phyloP scores from a whole-genome alignment of 345 rosid species.

The Zanthoxylum bungeanum region DNA sequence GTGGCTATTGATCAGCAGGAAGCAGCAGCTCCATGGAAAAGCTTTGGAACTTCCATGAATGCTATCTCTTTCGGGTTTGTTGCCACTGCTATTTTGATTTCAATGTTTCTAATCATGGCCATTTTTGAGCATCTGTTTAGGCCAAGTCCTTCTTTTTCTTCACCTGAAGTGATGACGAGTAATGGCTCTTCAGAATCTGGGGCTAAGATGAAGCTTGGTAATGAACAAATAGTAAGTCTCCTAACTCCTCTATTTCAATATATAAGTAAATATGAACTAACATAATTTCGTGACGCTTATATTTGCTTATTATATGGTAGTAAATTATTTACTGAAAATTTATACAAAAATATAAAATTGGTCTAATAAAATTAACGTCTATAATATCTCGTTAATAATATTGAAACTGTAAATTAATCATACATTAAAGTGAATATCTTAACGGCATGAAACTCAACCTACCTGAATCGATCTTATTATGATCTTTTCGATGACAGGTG shows the following conservation, averaged over 20 bases:
- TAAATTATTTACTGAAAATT: too few species aligned
- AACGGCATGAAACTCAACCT: too few species aligned
- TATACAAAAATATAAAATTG: too few species aligned
- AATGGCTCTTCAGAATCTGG: conserved; percentile 28
- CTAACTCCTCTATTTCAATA: neutral
- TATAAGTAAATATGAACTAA: too few species aligned
- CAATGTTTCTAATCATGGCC: conserved; percentile 96
- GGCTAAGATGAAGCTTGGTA: conserved; percentile 32
- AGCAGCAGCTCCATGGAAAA: conserved; percentile 62
- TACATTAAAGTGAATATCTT: too few species aligned
- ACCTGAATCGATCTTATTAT: too few species aligned
- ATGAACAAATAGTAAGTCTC: conserved; percentile 42
- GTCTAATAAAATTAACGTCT: too few species aligned
- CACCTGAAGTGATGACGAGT: conserved; percentile 29
- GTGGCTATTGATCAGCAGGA: conserved; percentile 19
- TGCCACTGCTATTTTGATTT: conserved; percentile 86
- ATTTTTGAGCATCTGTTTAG: conserved; percentile 85
- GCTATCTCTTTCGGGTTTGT: conserved; percentile 88
- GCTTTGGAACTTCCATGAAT: conserved; percentile 63
- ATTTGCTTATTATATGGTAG: too few species aligned
- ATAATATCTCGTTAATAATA: too few species aligned
- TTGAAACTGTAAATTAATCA: too few species aligned
- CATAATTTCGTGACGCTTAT: too few species aligned
- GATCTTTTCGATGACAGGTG: conserved; percentile 30
- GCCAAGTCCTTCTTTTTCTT: conserved; percentile 60